Evolutionary conservation across 106 monocot genomes (phyloP), one percentile per base, ranked within the genome.

Genomic region (Dendrobium nobile): DNA sequence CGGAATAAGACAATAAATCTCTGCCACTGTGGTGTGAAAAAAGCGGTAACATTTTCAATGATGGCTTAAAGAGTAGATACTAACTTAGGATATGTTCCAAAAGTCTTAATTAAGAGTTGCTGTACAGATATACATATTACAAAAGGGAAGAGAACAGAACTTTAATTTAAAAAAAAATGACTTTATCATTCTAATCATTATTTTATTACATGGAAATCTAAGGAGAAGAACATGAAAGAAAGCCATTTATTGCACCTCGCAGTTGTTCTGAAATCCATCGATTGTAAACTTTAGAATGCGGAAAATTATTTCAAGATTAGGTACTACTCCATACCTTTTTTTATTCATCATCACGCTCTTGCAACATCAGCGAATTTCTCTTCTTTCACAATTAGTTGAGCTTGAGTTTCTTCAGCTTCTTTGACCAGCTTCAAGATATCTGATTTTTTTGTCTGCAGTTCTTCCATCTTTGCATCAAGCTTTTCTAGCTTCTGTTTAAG

Each of bases 401-500:
- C 76, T 65, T 78, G 70, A 40, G 24, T 47, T 72, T 89, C 85
- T 78, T 87, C 81, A 6, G 87, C 80, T 76, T 87, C 85, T 80
- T 89, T 54, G 33, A 92, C 87, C 87, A 84, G 74, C 55, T 73
- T 86, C 80, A 87, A n/a, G 28, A 92, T 92, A 31, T 85, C 85
- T 78, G 81, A 83, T 70, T 87, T 92, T 51, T 89, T 78, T 15
- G 67, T 80, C 31, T 65, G 51, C 19, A 92, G 81, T 10, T 67
- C 80, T 80, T 83, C 87, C n/a, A 87, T 70, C 72, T 89, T 86
- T 9, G 85, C 61, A 11, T 87, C 84, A 59, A 92, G 82, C 85
- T 92, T 92, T 68, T 85, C 87, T n/a, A 92, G 79, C 70, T 92
- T 92, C 78, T 80, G 82, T 64, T 92, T 92, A 61, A 92, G 84